These are phyloP conservation scores for Viridothelium virens DNA, from an alignment of 495 filamentous ascomycete species.

Conservation along the genomic window DNA sequence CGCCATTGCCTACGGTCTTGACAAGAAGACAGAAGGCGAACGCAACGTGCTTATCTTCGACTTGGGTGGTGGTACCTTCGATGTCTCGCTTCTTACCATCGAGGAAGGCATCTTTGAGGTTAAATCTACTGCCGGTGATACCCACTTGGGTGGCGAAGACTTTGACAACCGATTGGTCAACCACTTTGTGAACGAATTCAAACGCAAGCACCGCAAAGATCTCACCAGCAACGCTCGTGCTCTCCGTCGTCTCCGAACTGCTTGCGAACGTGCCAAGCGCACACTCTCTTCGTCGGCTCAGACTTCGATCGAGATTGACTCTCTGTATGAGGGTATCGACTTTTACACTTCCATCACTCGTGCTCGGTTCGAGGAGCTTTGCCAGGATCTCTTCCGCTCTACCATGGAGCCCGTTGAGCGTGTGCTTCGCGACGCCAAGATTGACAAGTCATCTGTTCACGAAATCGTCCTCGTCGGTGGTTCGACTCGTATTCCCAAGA, in stretches of 20 bases:
- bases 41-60: conserved; percentile 99
- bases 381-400: conserved; percentile 90
- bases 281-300: conserved; percentile 94
- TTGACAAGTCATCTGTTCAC: conserved; percentile 90
- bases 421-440: conserved; percentile 91
- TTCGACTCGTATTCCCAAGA: conserved; percentile 97
- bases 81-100: conserved; percentile 97
- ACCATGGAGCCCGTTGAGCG: conserved; percentile 98
- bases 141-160: conserved; percentile 97
- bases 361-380: conserved; percentile 98
- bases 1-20: conserved; percentile 94
- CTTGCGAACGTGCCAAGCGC: conserved; percentile 99
- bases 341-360: conserved; percentile 99
- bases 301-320: conserved; percentile 98
- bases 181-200: conserved; percentile 93
- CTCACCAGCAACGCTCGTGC: conserved; percentile 87
- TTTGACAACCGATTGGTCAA: conserved; percentile 97
- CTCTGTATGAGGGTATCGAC: conserved; percentile 93
- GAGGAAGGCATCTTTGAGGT: conserved; percentile 99
- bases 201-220: conserved; percentile 66
- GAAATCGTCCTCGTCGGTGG: conserved; percentile 98
- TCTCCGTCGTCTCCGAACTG: conserved; percentile 92
- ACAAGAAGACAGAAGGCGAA: conserved; percentile 94
- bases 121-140: conserved; percentile 97
- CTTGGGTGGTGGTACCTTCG: conserved; percentile 98